These are phyloP conservation scores for Sextonia rubra DNA, from an alignment of 164 flowering plant species.

Conservation along the genomic window DNA sequence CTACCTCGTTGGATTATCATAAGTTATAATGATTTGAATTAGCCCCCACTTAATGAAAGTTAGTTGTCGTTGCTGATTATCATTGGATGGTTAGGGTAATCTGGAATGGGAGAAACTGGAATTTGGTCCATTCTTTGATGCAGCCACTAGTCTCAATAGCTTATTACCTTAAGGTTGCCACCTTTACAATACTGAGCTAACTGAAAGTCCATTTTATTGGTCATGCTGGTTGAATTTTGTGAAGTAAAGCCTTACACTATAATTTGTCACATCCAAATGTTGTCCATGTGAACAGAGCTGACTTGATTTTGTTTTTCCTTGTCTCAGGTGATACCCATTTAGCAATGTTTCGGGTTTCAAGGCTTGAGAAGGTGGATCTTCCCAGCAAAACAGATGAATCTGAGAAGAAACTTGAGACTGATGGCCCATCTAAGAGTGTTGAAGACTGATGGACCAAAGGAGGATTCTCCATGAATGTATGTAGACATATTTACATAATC, in stretches of 20 bases:
- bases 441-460: neutral
- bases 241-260: neutral
- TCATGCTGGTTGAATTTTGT: neutral
- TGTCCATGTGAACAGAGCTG: neutral
- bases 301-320: neutral
- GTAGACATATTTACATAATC: too few species aligned
- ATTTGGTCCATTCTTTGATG: too few species aligned
- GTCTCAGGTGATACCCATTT: constrained; percentile 62
- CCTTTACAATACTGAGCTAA: too few species aligned
- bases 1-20: too few species aligned
- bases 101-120: too few species aligned
- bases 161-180: too few species aligned
- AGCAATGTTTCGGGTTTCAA: constrained; percentile 65
- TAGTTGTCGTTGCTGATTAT: too few species aligned
- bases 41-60: too few species aligned
- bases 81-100: too few species aligned
- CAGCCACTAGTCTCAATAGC: too few species aligned
- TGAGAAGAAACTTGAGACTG: constrained; percentile 18
- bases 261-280: too few species aligned
- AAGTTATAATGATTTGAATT: too few species aligned
- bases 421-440: neutral
- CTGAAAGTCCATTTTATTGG: neutral
- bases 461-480: neutral
- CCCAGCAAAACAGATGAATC: constrained; percentile 27
- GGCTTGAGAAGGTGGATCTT: constrained; percentile 33